Percentiles rank a stretch among this genome's conserved stretches.
Conservation (phyloP, 2,329 filamentous ascomycete species). For the Xylaria sp. region DNA sequence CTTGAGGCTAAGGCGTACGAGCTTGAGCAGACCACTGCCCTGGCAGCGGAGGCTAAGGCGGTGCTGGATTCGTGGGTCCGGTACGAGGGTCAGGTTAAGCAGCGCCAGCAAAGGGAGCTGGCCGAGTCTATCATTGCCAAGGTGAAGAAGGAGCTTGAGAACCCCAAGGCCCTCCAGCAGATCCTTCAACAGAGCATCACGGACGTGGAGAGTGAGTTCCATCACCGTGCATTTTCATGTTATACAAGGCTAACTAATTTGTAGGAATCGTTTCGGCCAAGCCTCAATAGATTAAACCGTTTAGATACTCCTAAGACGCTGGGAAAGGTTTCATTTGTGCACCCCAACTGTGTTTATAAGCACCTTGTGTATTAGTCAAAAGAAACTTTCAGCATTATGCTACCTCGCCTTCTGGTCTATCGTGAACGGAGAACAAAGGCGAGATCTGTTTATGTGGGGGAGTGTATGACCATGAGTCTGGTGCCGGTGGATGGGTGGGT, state of each 20-base stretch:
- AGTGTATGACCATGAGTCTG: background rate
- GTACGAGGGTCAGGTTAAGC: conserved; percentile 98
- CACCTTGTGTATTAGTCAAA: conserved; percentile 65
- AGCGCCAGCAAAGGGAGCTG: conserved; percentile 96
- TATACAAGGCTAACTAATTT: conserved; percentile 38
- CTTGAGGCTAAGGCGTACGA: conserved; percentile 96
- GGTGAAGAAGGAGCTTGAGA: conserved; percentile 98
- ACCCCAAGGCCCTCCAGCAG: conserved; percentile 95
- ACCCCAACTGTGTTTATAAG: conserved; percentile 56
- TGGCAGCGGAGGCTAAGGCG: conserved; percentile 89
- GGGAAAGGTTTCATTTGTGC: conserved; percentile 55
- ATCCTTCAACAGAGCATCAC: conserved; percentile 95
- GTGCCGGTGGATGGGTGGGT: background rate
- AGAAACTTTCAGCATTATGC: conserved; percentile 32
- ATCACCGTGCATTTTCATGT: background rate
- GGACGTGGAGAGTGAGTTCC: conserved; percentile 84
- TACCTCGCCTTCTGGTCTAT: background rate
- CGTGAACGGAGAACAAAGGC: conserved; percentile 1
- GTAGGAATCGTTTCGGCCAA: conserved; percentile 66
- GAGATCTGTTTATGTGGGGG: background rate
- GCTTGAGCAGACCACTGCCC: conserved; percentile 92
- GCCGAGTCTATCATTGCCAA: conserved; percentile 92
- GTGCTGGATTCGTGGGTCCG: conserved; percentile 98
- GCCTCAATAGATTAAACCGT: conserved; percentile 58
- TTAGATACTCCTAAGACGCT: conserved; percentile 37